Base-by-base conservation (phyloP, 345 rosid genomes). In the Crucihimalaya himalaica region DNA sequence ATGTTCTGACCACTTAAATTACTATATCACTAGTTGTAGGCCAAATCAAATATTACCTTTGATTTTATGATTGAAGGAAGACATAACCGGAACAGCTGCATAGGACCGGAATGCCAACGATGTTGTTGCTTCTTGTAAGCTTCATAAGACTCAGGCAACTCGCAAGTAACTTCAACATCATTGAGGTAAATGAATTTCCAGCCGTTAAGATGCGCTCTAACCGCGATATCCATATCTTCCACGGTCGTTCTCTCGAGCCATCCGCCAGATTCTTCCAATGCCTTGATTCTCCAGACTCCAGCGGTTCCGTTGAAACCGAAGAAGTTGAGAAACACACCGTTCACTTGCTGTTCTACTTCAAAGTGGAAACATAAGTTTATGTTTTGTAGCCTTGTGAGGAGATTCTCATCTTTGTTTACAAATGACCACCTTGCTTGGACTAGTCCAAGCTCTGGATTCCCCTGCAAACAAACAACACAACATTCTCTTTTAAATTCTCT, bases 161-260 rank as follows among this genome's bases (percentile, higher is more conserved):
- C 96, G 28, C 96, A 90, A 8, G 88, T 85, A 28, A 86, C 97
- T 78, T 79, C 83, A 6, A 90, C 95, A 43, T 93, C 98, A 42
- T 93, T 88, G 6, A 93, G 89, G 65, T 79, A 90, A 55, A 93
- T 79, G 48, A 93, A 90, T 66, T 87, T 90, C 98, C 98, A 93
- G 0, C 98, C 96, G 20, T 84, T 79, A 35, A 92, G 82, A 78
- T 92, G 98, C 0, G 98, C 97, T 62, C 97, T 80, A 50, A 92
- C 97, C 0, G 97, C 96, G 8, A 92, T 89, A 65, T 92, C 97
- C 97, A 92, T 92, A 70, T 92, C 97, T 71, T 92, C 97, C 6
- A 92, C 97, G 0, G 97, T 92, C 0, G 97, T 92, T 78, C 97
- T 85, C 64, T 92, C 97, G 2, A 92, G 90, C 97, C 97, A 92